phyloP scores from a whole-genome alignment of 441 rosid species.

The Arabidopsis hybrid region DNA sequence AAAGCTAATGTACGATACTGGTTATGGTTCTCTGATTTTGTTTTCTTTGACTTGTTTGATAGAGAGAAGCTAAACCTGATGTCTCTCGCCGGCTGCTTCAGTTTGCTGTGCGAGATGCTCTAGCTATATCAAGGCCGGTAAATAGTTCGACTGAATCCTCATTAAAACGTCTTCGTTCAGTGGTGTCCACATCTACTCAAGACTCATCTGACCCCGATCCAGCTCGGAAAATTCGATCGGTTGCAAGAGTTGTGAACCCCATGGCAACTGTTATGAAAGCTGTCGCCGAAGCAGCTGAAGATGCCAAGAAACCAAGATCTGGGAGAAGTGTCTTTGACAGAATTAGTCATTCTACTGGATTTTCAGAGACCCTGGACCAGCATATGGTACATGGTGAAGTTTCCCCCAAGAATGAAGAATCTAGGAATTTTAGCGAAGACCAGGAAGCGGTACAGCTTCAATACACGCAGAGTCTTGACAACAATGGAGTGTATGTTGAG shows the following conservation, averaged over 20 bases:
- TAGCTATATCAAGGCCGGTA: conserved; percentile 65
- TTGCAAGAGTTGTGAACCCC: conserved; percentile 76
- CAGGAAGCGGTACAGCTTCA: conserved; percentile 41
- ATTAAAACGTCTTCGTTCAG: conserved; percentile 85
- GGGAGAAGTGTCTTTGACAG: conserved; percentile 90
- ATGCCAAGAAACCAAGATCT: conserved; percentile 65
- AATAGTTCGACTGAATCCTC: conserved; percentile 56
- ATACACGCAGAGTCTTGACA: conserved; percentile 50
- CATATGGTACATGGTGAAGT: conserved; percentile 48
- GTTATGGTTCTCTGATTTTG: conserved; percentile 38
- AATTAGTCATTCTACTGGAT: conserved; percentile 62
- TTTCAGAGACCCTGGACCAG: conserved; percentile 48
- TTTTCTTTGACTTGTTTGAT: conserved; percentile 36
- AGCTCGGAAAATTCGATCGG: conserved; percentile 68
- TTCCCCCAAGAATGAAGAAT: conserved; percentile 54
- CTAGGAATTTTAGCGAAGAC: conserved; percentile 49
- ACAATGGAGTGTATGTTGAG: conserved; percentile 47
- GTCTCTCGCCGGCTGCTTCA: conserved; percentile 93
- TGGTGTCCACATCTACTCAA: conserved; percentile 71
- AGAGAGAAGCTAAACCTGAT: conserved; percentile 73
- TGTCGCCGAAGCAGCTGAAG: conserved; percentile 93
- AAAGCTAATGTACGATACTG: conserved; percentile 11
- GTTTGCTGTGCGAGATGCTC: conserved; percentile 96
- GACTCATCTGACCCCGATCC: conserved; percentile 54
- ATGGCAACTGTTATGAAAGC: conserved; percentile 83